Base-by-base conservation (phyloP, 208 protist genomes). In the Leishmania amazonensis region DNA sequence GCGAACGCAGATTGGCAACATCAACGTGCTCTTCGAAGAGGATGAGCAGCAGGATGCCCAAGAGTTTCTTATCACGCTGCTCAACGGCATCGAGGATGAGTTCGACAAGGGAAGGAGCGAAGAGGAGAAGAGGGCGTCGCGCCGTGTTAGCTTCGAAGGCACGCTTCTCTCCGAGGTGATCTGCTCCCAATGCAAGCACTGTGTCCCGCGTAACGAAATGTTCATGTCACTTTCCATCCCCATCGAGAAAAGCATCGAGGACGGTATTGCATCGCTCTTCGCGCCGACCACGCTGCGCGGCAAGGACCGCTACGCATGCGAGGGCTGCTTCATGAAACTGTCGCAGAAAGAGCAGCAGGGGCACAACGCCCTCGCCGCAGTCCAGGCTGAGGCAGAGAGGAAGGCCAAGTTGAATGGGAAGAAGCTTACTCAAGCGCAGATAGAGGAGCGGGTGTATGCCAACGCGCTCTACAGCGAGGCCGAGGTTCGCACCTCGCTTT, bases 1-100 rank as follows among this genome's bases (percentile, higher is more conserved):
- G 45, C 85, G 91, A 71, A 68, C 78, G 38, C 81, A 90, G 68
- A 80, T 98, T 21, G 88, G 85, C 85, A 77, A 78, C 71, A 77
- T 93, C 71, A 83, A 81, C 51, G 80, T 87, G 0, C 67, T 96
- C 11, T 97, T 98, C 72, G 87, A 85, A 9, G 85, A 91, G 72
- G 93, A 96, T 54, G 88, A 93, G 73, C 94, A 98, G 84, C 96
- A 98, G 74, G 96, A 98, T 80, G 91, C 91, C 51, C 96, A 98
- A 74, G 96, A 98, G 85, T 84, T 97, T n/a, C 87, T 96, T 67
- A 87, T 96, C 28, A 90, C 84, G n/a, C 81, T 98, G 53, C 83
- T 95, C 53, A 97, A 98, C 88, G 90, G 92, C 75, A 81, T 96
- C 17, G 91, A 83, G 9, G 92, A 96, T 76, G 95, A 98, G 81